Conservation (phyloP, 2,329 filamentous ascomycete genomes). For the Parastagonospora avenae region DNA sequence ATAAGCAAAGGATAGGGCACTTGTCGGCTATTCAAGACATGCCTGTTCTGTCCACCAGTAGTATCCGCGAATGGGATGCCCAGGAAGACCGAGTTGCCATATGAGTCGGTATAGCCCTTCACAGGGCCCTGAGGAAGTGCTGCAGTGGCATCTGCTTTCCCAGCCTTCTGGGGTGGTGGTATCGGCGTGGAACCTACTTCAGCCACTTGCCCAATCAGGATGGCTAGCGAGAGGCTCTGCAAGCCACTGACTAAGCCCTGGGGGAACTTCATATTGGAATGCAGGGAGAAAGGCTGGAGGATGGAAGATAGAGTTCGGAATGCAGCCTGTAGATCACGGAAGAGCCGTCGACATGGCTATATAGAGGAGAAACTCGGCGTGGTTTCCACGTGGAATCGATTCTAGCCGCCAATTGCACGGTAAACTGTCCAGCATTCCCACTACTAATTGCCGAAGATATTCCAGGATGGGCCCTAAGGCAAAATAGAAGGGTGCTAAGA, state of each 20-base stretch:
- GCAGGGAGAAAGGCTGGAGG: constrained; percentile 3
- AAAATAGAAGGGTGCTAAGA: constrained; percentile 5
- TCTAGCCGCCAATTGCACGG: constrained; percentile 11
- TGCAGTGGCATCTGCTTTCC: constrained; percentile 12
- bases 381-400: background rate
- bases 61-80: constrained; percentile 33
- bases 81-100: constrained; percentile 28
- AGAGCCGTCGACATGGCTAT: constrained; percentile 9
- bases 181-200: constrained; percentile 9
- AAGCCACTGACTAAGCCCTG: constrained; percentile 4
- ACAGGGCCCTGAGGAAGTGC: constrained; percentile 20
- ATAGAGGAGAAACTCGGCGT: constrained; percentile 6
- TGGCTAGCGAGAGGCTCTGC: constrained; percentile 9
- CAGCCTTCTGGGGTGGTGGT: constrained; percentile 11
- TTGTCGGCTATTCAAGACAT: background rate
- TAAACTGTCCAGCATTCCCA: background rate
- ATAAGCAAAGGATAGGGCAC: background rate
- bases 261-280: constrained; percentile 13
- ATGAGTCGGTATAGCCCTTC: constrained; percentile 21
- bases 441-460: constrained; percentile 9
- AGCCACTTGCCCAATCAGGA: constrained; percentile 8
- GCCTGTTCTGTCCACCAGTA: constrained; percentile 29
- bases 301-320: constrained; percentile 8
- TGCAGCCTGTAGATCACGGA: constrained; percentile 8
- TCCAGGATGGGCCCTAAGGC: background rate